These are phyloP conservation scores for Conringia planisiliqua DNA, from an alignment of 345 rosid genomes.

Conservation along the genomic window DNA sequence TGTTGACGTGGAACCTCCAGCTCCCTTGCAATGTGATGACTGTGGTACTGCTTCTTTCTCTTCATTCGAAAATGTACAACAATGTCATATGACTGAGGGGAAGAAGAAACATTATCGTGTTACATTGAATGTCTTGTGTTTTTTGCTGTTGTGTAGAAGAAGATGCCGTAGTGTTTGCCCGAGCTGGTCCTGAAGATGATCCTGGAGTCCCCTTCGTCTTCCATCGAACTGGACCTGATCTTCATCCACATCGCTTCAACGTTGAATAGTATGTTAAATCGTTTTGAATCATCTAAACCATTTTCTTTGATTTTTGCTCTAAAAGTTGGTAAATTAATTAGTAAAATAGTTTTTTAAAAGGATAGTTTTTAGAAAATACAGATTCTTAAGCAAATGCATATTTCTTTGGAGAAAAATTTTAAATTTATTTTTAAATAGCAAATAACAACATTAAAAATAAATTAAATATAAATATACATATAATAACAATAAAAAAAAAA, in stretches of 20 bases:
- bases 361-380: no score
- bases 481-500: no score
- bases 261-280: no score
- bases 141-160: neutral
- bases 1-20: neutral
- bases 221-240: neutral
- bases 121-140: neutral
- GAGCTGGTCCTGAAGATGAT: neutral
- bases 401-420: no score
- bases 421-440: no score
- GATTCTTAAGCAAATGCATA: no score
- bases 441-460: no score
- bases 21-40: neutral
- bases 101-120: neutral
- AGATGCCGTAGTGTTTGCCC: neutral
- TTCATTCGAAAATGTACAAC: neutral
- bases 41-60: neutral
- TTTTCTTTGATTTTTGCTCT: no score
- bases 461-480: no score
- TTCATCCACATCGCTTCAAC: neutral
- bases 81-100: neutral
- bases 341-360: no score
- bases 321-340: no score
- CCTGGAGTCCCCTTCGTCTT: conserved; percentile 8
- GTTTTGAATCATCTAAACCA: no score